Conservation (phyloP, 2,329 filamentous ascomycete genomes). For the Dothistroma septosporum region DNA sequence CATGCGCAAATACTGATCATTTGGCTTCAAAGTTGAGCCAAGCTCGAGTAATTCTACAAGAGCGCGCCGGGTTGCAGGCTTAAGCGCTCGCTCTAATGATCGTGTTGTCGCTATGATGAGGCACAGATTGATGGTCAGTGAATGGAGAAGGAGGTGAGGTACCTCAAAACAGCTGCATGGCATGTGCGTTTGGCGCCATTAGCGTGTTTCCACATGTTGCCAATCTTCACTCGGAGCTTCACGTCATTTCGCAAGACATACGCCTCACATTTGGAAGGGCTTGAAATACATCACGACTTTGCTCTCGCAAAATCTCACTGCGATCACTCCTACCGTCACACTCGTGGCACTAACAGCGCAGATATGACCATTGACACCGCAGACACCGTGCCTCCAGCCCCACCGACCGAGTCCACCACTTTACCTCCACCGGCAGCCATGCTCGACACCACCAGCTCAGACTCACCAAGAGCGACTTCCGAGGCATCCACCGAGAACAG, state of each 20-base stretch:
- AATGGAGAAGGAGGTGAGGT: too few species aligned
- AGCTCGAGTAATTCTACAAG: too few species aligned
- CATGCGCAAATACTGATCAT: too few species aligned
- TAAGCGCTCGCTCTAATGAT: too few species aligned
- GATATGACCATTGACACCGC: not conserved
- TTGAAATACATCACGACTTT: not conserved
- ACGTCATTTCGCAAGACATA: not conserved
- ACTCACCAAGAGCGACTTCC: not conserved
- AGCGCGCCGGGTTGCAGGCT: too few species aligned
- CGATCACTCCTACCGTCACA: not conserved
- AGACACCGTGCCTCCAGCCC: not conserved
- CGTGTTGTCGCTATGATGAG: too few species aligned
- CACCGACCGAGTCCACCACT: not conserved
- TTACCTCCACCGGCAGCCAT: not conserved
- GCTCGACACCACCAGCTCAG: not conserved
- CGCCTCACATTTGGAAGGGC: not conserved
- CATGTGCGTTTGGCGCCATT: not conserved
- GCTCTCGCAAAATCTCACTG: not conserved
- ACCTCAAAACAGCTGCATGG: not conserved
- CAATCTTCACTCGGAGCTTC: not conserved
- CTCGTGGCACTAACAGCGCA: not conserved
- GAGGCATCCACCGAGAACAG: not conserved
- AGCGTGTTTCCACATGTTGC: not conserved
- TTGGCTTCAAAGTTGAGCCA: too few species aligned
- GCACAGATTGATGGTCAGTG: too few species aligned